Base-by-base conservation (phyloP, 305 asterid genomes). In the Fraxinus nigra region DNA sequence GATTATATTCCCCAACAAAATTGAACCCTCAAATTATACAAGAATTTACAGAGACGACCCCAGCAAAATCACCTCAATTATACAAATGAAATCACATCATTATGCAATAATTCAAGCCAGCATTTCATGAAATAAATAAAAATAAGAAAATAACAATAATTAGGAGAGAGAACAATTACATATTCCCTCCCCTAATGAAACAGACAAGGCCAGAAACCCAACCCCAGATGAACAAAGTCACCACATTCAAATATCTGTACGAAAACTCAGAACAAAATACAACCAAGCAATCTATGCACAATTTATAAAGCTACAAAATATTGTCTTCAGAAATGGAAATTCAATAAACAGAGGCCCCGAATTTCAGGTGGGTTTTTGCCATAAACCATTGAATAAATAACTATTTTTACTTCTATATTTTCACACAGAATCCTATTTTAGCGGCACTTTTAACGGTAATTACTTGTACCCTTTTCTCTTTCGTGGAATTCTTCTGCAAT, bases 391-490 rank as follows among this genome's bases (percentile, higher is more conserved):
- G 72, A 70, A 72, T 72, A 85, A 83, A 8, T 65, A 5, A 30
- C 69, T 30, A 37, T 38, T 28, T 5, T 70, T 18, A 63, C 35
- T 28, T 63, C 72, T 63, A 63, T 1, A 10, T 24, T 63, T 63
- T 3, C 14, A 63, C 5, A 9, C 11, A 30, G n/a, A 13, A 7
- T 30, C 37, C 75, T 26, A 10, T 26, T 89, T 88, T 54, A 81
- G 81, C 91, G 92, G 89, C 91, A 84, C 85, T 80, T 83, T 85
- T 82, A 83, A 72, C 85, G 90, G 87, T 82, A 80, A 81, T 72
- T 40, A 76, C 61, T 83, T 40, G 82, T 48, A 72, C 32, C 73
- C 81, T 43, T 79, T 56, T 79, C 78, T 56, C 81, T 80, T 74
- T 63, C 16, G 8, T 63, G 34, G 72, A 63, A 63, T 22, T 63